Base-by-base conservation (phyloP, 2,329 filamentous ascomycete genomes). In the Colletotrichum sp. region DNA sequence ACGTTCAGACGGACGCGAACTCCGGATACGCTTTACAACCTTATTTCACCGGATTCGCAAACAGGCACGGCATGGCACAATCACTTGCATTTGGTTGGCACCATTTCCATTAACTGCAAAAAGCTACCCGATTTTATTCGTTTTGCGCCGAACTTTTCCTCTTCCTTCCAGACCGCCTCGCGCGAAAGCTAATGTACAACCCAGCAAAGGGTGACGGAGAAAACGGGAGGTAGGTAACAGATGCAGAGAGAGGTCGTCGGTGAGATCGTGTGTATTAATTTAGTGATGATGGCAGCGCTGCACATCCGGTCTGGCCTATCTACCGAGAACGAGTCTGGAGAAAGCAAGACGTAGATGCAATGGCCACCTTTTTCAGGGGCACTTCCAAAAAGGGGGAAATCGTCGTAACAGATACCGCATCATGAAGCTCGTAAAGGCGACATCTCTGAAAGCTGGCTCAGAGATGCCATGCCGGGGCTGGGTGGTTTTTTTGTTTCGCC, bases 171-270 rank as follows among this genome's bases (percentile, higher is more conserved):
- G 78, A 78, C 81, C 80, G 77, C 79, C 76, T 80, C 80, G 77
- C 78, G 80, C 80, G 79, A 77, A 82, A 82, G 80, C 81, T 84
- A 84, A 80, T 80, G 79, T 83, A 83, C 82, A 84, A 82, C 83
- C 83, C 81, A 82, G 82, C 81, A 80, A 79, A 80, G 80, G 77
- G 79, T 80, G 78, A 81, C 76, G 79, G 82, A 81, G 80, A 82
- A 81, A 81, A 81, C 75, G 71, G 76, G 64, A 71, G 72, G 61
- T 59, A 77, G 77, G 78, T 79, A 82, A 84, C 81, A 84, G 80
- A 82, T 84, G 83, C 82, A 85, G 71, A 21, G 69, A 77, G 74
- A 80, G 79, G 79, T 78, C 75, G 79, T 59, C 72, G 34, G 39
- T 76, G 57, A 76, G 74, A 76, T 76, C 67, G 57, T 76, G 76